phyloP scores from a whole-genome alignment of 345 rosid genomes.

The Microcos paniculata region DNA sequence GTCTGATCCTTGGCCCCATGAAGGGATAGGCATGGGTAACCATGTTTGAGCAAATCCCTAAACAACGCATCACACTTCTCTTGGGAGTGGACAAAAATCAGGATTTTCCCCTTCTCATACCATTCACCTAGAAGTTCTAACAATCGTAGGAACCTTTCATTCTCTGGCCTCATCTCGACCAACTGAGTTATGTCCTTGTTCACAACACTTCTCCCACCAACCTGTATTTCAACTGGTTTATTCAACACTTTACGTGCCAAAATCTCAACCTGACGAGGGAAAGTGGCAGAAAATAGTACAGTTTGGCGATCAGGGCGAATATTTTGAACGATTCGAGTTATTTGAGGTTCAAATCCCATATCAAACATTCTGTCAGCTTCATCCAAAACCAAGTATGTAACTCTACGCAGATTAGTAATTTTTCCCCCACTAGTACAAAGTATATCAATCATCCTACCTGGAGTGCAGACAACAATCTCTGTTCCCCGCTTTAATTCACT shows the following conservation, averaged over 20 bases:
- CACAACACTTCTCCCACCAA: constrained; percentile 98
- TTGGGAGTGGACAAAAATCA: constrained; percentile 85
- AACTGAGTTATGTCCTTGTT: constrained; percentile 86
- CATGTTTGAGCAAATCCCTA: constrained; percentile 68
- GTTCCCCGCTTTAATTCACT: constrained; percentile 93
- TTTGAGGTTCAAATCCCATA: constrained; percentile 98
- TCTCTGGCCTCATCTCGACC: constrained; percentile 92
- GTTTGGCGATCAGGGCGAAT: constrained; percentile 95
- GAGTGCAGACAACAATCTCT: constrained; percentile 97
- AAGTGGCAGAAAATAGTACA: constrained; percentile 93
- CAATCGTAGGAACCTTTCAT: constrained; percentile 78
- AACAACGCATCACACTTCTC: constrained; percentile 90
- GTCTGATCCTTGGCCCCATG: constrained; percentile 97
- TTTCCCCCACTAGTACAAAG: constrained; percentile 94
- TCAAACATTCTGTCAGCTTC: constrained; percentile 99
- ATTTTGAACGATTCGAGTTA: constrained; percentile 88
- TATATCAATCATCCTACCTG: constrained; percentile 97
- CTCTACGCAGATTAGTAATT: constrained; percentile 84
- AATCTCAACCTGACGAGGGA: constrained; percentile 94
- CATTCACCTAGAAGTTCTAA: constrained; percentile 94
- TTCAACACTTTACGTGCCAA: constrained; percentile 84
- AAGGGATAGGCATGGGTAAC: constrained; percentile 93
- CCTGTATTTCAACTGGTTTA: constrained; percentile 89
- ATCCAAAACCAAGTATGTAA: constrained; percentile 88
- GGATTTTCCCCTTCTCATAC: constrained; percentile 91